These are phyloP conservation scores for Saposhnikovia divaricata DNA, from an alignment of 129 eudicot species.

Conservation along the genomic window DNA sequence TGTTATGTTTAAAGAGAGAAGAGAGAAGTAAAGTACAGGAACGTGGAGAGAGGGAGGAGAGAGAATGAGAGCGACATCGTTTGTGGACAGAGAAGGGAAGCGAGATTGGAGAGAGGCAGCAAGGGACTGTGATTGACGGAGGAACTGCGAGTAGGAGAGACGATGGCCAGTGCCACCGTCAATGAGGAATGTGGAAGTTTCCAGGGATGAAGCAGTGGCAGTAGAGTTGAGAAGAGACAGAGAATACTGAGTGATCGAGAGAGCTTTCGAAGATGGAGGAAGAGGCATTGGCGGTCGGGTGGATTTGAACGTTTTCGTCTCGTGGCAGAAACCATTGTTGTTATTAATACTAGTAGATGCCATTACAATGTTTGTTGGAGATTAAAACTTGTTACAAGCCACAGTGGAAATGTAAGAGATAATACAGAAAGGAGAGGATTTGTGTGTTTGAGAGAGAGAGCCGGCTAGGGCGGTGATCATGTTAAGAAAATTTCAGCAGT, in stretches of 20 bases:
- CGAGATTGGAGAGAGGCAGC: conserved; percentile 31
- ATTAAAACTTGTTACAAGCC: neutral
- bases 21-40: conserved; percentile 72
- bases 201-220: conserved; percentile 24
- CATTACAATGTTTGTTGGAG: neutral
- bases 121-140: conserved; percentile 45
- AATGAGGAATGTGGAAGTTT: conserved; percentile 48
- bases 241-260: conserved; percentile 44
- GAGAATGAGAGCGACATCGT: conserved; percentile 44
- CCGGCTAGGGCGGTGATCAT: neutral
- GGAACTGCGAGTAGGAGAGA: conserved; percentile 58
- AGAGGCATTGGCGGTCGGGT: conserved; percentile 51
- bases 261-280: conserved; percentile 52
- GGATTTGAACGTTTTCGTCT: conserved; percentile 47
- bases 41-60: conserved; percentile 55
- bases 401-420: neutral
- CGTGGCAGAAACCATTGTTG: conserved; percentile 43
- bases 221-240: conserved; percentile 47
- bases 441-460: neutral
- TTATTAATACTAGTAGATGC: neutral
- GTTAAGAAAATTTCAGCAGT: neutral
- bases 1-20: conserved; percentile 56
- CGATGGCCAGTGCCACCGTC: conserved; percentile 54
- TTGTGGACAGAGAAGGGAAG: conserved; percentile 30
- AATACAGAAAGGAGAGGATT: neutral